Evolutionary conservation across 192 early-diverging fungal genomes (phyloP).

Genomic region (Umbelopsis sp.): DNA sequence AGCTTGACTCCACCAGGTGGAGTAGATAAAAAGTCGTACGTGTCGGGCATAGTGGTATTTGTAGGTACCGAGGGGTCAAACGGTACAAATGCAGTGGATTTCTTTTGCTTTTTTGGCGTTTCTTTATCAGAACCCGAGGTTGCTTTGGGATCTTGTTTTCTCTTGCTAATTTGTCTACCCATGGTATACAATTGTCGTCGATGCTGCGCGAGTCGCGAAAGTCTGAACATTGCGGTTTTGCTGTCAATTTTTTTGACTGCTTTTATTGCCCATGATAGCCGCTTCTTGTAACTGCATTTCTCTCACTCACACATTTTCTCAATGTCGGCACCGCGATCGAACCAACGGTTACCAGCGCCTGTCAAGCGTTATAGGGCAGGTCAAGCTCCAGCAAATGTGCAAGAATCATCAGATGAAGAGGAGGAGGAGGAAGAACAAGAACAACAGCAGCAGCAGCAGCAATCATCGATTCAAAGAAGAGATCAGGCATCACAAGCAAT

Average conservation of each 20-base stretch:
- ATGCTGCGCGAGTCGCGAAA: neutral
- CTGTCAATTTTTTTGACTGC: conserved; percentile 15
- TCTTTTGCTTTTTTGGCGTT: neutral
- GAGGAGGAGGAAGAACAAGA: conserved; percentile 35
- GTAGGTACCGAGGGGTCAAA: conserved; percentile 46
- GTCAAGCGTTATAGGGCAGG: conserved; percentile 63
- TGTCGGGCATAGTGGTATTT: conserved; percentile 69
- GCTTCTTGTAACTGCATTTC: neutral
- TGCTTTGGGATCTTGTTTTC: neutral
- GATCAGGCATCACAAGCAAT: conserved; percentile 14
- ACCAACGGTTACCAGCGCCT: conserved; percentile 32
- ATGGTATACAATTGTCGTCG: neutral
- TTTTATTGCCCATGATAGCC: neutral
- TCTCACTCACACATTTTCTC: neutral
- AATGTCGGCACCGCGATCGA: conserved; percentile 9
- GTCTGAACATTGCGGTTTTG: conserved; percentile 3
- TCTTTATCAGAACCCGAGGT: neutral
- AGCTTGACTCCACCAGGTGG: conserved; percentile 60
- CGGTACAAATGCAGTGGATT: conserved; percentile 14
- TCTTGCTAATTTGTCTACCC: neutral
- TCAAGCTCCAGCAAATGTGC: conserved; percentile 53
- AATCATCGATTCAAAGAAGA: conserved; percentile 23
- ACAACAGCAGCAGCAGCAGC: conserved; percentile 1
- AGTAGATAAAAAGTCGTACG: conserved; percentile 50
- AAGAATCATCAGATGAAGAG: conserved; percentile 53